These are phyloP conservation scores for Fusarium keratoplasticum DNA, from an alignment of 2,329 filamentous ascomycete species.

Conservation along the genomic window DNA sequence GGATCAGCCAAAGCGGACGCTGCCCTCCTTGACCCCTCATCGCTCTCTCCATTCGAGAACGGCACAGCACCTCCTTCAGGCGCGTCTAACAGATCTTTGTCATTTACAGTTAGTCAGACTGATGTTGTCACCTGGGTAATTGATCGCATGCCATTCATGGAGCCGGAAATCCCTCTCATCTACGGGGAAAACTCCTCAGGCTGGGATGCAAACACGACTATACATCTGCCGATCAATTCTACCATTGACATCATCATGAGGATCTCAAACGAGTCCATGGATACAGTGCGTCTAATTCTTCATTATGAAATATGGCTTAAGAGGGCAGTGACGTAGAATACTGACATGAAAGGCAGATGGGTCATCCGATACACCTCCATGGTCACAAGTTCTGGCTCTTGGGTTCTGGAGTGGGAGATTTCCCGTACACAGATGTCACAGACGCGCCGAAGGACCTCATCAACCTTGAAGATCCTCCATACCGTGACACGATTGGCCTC, in stretches of 20 bases:
- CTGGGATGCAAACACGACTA: neutral
- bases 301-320: neutral
- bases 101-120: neutral
- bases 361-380: neutral
- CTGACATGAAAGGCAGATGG: neutral
- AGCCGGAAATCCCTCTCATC: neutral
- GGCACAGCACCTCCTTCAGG: neutral
- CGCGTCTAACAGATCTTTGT: neutral
- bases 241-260: neutral
- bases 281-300: neutral
- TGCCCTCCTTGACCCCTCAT: neutral
- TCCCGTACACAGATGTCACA: neutral
- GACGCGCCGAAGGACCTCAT: neutral
- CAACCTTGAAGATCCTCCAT: neutral
- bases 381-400: neutral
- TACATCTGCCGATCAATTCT: neutral
- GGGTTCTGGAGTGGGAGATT: neutral
- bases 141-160: neutral
- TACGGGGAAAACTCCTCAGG: neutral
- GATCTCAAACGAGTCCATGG: neutral
- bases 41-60: neutral
- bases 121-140: neutral
- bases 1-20: neutral
- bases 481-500: neutral
- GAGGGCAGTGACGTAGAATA: neutral